Evolutionary conservation across 306 rosid genomes (phyloP), one percentile per base, ranked within the genome.

Genomic region (Quercus mongolica): DNA sequence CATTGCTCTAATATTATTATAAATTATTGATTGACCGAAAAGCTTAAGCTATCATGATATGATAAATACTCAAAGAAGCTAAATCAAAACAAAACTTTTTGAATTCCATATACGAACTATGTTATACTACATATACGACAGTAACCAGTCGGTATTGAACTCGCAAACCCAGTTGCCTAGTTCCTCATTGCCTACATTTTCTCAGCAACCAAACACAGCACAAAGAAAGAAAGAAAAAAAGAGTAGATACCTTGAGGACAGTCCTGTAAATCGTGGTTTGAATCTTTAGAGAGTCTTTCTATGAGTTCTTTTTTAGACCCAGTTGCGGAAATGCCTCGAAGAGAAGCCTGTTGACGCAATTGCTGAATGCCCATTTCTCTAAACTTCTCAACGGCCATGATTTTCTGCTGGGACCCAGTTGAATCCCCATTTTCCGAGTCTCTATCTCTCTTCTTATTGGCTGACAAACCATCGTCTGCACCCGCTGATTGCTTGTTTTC

Each of bases 281-380:
- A 85, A 59, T 86, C 77, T 10, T 82, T 54, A 62, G 79, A 80
- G 18, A 88, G 83, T 72, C 85, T 83, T 80, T 83, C 83, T 55
- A 88, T 78, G 64, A 87, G 74, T 23, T 78, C 86, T 83, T 82
- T 90, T 83, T 83, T 88, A 0, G 86, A 79, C 12, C 88, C 88
- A 78, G 85, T 8, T 0, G 77, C 38, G 56, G 82, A 38, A 82
- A 84, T 52, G 10, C 87, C 89, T 4, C 81, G 77, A 62, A 73
- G 89, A 74, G 76, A 35, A 4, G 89, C 91, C 79, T 84, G 79
- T 31, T 87, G 74, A 13, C 89, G 86, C 33, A 90, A 51, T 73
- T 84, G 81, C 78, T 69, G 80, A 3, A 79, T 25, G 46, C 80
- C 56, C 89, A 83, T 86, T 65, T 30, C 71, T 44, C 87, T 85